Evolutionary conservation across 805 yeast species (phyloP).

Genomic region (Saccharomycopsis capsularis): DNA sequence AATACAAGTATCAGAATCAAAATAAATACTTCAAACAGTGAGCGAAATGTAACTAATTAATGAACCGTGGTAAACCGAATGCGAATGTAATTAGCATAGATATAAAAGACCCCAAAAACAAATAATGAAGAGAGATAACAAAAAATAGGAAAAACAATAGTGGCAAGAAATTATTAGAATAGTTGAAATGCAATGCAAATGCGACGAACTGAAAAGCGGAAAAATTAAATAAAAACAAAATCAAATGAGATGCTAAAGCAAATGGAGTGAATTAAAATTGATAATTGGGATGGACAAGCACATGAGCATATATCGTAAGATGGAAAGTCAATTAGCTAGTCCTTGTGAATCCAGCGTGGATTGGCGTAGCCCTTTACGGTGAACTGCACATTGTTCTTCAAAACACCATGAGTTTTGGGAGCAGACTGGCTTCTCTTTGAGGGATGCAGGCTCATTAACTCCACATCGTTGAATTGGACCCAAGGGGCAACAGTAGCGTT

Average conservation of each 20-base stretch:
- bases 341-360: conserved; percentile 35
- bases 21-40: no score
- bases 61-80: no score
- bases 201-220: not conserved
- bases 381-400: conserved; percentile 32
- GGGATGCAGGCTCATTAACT: not conserved
- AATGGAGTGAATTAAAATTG: not conserved
- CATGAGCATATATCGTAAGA: not conserved
- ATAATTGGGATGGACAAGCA: not conserved
- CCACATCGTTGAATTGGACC: conserved; percentile 16
- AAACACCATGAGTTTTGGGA: conserved; percentile 12
- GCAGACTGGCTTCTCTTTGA: not conserved
- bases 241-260: no score
- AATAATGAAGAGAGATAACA: no score
- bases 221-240: not conserved
- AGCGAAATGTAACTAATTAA: no score
- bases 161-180: no score
- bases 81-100: no score
- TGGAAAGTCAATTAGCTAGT: not conserved
- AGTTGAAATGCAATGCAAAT: not conserved
- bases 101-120: no score
- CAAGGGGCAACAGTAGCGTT: conserved; percentile 10
- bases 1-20: no score
- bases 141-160: no score
- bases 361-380: conserved; percentile 48